Conservation (phyloP, 2,329 filamentous ascomycete genomes). For the Pyricularia grisea region DNA sequence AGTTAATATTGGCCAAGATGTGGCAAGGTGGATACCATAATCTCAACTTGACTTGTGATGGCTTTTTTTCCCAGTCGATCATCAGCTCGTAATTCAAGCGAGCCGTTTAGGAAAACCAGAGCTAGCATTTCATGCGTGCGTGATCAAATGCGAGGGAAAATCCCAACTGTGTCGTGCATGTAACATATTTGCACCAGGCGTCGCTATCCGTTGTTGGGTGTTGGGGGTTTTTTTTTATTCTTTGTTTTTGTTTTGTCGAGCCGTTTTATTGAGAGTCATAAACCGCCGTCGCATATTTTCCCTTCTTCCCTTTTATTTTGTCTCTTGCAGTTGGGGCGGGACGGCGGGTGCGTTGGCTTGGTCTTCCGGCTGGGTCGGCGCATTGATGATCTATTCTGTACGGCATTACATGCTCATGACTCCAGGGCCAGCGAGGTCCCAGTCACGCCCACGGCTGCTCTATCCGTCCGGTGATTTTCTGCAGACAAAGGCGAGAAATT, state of each 20-base stretch:
- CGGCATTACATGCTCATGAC: background rate
- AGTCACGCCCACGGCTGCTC: background rate
- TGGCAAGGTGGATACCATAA: background rate
- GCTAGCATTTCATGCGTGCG: background rate
- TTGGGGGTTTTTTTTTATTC: background rate
- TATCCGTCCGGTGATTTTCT: background rate
- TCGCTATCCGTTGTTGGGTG: background rate
- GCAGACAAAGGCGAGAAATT: background rate
- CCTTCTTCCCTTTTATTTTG: no score
- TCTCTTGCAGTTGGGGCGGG: background rate
- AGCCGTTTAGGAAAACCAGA: background rate
- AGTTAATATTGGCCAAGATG: background rate
- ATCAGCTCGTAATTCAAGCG: background rate
- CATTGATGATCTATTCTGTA: background rate
- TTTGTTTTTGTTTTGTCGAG: background rate
- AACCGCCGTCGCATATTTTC: background rate
- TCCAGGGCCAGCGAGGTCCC: background rate
- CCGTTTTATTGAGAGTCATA: background rate
- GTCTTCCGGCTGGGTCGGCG: background rate
- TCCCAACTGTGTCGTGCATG: background rate
- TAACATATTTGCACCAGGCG: background rate
- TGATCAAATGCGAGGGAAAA: background rate
- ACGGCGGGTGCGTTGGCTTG: background rate
- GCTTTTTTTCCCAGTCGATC: background rate
- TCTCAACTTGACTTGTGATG: background rate